phyloP scores from a whole-genome alignment of 2,329 filamentous ascomycete species.

The Neonectria magnoliae region DNA sequence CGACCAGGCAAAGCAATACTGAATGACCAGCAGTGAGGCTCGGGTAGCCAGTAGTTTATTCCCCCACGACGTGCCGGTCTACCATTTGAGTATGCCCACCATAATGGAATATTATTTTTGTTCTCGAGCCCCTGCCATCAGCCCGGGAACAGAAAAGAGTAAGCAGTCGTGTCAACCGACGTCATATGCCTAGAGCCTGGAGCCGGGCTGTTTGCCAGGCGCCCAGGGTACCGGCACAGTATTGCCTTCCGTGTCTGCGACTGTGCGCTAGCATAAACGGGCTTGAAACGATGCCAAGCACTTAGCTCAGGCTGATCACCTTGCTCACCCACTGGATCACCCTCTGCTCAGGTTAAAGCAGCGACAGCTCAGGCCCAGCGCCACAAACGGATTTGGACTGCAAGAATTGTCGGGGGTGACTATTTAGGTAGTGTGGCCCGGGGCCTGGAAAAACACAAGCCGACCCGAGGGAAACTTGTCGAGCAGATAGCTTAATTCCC shows the following conservation, averaged over 20 bases:
- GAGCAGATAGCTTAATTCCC: conserved; percentile 3
- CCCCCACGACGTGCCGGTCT: too few relatives aligned
- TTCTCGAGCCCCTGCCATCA: too few relatives aligned
- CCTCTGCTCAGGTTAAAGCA: not conserved
- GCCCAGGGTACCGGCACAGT: not conserved
- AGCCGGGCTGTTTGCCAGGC: not conserved
- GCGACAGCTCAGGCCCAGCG: not conserved
- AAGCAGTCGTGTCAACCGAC: too few relatives aligned
- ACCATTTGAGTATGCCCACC: too few relatives aligned
- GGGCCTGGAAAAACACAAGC: conserved; percentile 12
- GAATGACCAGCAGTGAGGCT: too few relatives aligned
- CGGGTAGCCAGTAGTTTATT: too few relatives aligned
- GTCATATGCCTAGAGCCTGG: not conserved
- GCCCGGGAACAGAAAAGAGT: too few relatives aligned
- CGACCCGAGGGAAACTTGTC: conserved; percentile 5
- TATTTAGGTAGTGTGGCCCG: not conserved
- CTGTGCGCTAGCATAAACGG: not conserved
- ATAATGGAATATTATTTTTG: too few relatives aligned
- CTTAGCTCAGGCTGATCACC: not conserved
- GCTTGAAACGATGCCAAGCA: not conserved
- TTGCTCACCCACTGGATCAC: not conserved
- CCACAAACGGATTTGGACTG: not conserved
- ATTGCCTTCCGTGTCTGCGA: not conserved
- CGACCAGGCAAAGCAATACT: too few relatives aligned
- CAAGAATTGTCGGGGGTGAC: conserved; percentile 1